phyloP scores from a whole-genome alignment of 306 rosid genomes.

The Ochetophila trinervis region DNA sequence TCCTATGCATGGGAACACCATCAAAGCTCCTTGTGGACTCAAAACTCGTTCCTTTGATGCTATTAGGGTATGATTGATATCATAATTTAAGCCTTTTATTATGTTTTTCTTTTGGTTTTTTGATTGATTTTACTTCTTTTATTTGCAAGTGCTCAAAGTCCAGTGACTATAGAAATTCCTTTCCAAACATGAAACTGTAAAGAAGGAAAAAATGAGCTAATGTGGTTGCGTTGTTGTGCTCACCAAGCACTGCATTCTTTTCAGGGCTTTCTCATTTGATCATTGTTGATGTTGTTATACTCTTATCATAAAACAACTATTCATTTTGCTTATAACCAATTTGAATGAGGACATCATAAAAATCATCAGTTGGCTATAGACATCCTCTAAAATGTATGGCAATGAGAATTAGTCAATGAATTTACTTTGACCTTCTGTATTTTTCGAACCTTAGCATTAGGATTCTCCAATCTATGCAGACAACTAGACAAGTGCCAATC shows the following conservation, averaged over 20 bases:
- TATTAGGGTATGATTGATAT: slow-evolving; percentile 31
- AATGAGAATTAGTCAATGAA: background rate
- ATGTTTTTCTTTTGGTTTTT: background rate
- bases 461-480: too few species aligned
- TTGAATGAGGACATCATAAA: background rate
- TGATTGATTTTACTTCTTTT: background rate
- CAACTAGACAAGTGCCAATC: too few species aligned
- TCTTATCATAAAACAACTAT: background rate
- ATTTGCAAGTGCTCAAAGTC: background rate
- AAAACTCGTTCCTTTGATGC: slow-evolving; percentile 42
- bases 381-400: background rate
- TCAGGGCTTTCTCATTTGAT: background rate
- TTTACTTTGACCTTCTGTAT: background rate
- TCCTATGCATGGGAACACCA: slow-evolving; percentile 46
- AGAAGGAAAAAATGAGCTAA: too few species aligned
- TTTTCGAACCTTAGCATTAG: too few species aligned
- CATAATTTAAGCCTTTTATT: background rate
- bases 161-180: background rate
- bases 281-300: background rate
- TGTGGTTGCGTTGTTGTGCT: too few species aligned
- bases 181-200: background rate
- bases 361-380: background rate
- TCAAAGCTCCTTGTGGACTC: slow-evolving; percentile 44
- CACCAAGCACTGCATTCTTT: too few species aligned
- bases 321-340: background rate